These are phyloP conservation scores for Microsporum canis DNA, from an alignment of 2,329 filamentous ascomycete species.

Conservation along the genomic window DNA sequence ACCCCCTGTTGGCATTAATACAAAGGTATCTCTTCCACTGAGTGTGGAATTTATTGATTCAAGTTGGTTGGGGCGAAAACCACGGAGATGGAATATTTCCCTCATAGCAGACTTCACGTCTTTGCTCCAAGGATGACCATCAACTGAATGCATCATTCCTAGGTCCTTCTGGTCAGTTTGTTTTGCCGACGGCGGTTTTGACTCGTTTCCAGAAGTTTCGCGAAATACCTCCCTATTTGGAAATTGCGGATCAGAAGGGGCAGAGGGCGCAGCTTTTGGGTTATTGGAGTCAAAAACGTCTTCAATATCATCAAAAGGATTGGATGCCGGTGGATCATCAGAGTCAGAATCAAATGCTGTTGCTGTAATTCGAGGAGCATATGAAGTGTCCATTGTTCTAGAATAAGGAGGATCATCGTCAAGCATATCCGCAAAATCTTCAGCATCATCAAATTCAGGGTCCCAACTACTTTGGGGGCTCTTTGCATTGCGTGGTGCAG, in stretches of 20 bases:
- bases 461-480: neutral
- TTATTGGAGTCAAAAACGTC: slow-evolving; percentile 6
- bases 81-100: slow-evolving; percentile 69
- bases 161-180: slow-evolving; percentile 16
- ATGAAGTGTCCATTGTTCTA: slow-evolving; percentile 7
- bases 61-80: slow-evolving; percentile 82
- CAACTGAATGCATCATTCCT: neutral
- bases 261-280: slow-evolving; percentile 11
- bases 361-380: slow-evolving; percentile 14
- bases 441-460: neutral
- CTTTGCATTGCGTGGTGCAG: neutral
- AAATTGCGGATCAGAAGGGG: neutral
- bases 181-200: slow-evolving; percentile 21
- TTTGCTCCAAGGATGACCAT: slow-evolving; percentile 60
- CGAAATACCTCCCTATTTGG: slow-evolving; percentile 28
- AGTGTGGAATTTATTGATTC: slow-evolving; percentile 94
- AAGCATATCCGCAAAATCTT: neutral
- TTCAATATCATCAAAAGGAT: slow-evolving; percentile 24
- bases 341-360: slow-evolving; percentile 35
- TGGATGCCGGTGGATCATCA: slow-evolving; percentile 36
- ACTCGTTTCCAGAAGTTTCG: slow-evolving; percentile 32
- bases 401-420: neutral
- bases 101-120: slow-evolving; percentile 74
- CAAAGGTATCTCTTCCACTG: slow-evolving; percentile 76
- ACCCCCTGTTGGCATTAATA: slow-evolving; percentile 94